Evolutionary conservation across 805 yeast species (phyloP), one percentile per base, ranked within the genome.

Genomic region (Metschnikowia aberdeeniae): DNA sequence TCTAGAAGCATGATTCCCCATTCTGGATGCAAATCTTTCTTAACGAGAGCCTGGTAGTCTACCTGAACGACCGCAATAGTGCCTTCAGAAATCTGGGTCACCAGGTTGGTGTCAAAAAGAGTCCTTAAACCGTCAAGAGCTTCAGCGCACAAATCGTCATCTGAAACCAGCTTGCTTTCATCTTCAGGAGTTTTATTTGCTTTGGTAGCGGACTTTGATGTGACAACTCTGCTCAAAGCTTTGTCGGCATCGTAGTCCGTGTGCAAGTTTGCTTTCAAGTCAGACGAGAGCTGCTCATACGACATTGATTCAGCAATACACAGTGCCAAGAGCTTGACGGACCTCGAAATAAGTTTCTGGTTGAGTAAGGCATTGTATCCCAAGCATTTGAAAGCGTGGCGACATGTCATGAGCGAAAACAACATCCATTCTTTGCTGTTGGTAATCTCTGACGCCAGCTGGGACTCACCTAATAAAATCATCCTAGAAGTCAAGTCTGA

Each of bases 1-100:
- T 82, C 83, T 31, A 87, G 65, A 38, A 90, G 67, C 8, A 71
- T 62, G 26, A 75, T 68, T 2, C 78, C 70, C 90, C 90, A 84
- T 6, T 58, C 36, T 36, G 65, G 14, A 20, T 30, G 42, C 24
- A 24, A 39, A 2, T 24, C 6, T 39, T 31, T 31, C 26, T 14
- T 13, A 12, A 34, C 13, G 3, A 32, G 22, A 39, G 57, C 49
- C 6, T 20, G 57, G 53, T 72, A 77, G 12, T 58, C 62, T 49
- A 56, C 46, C 33, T 67, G 61, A 8, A 80, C 66, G 17, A 87
- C 68, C 4, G 80, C 73, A 17, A 64, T 67, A 0, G 89, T 77
- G 13, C 86, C 73, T 19, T 73, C 62, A 33, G 76, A 70, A 33
- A 89, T 70, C 60, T 85, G 89, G 32, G 73, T 74, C 5, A 82